phyloP scores from a whole-genome alignment of 495 filamentous ascomycete genomes.

The Talaromyces borbonicus region DNA sequence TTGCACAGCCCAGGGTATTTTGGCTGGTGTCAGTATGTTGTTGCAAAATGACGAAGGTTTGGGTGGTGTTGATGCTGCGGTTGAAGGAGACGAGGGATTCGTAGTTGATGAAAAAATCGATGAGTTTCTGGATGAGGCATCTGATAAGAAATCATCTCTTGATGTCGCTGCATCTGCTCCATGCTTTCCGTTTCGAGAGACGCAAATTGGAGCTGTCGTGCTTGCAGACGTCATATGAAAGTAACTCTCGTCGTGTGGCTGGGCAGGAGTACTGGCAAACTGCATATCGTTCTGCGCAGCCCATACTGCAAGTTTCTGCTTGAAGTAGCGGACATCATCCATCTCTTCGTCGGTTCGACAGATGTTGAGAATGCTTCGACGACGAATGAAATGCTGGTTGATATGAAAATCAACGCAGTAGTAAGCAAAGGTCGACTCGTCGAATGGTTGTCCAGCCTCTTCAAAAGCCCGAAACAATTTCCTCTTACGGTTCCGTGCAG shows the following conservation, averaged over 20 bases:
- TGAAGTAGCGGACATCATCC: conserved; percentile 18
- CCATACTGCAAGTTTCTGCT: conserved; percentile 11
- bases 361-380: conserved; percentile 15
- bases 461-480: background rate
- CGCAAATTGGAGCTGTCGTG: background rate
- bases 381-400: conserved; percentile 22
- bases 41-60: background rate
- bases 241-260: background rate
- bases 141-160: background rate
- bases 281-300: background rate
- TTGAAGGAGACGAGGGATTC: conserved; percentile 3
- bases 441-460: background rate
- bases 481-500: background rate
- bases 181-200: background rate
- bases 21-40: background rate
- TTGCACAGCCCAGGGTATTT: background rate
- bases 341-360: conserved; percentile 22
- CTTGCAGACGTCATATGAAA: background rate
- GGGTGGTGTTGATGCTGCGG: conserved; percentile 2
- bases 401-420: conserved; percentile 29
- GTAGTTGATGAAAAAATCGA: background rate
- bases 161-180: no score
- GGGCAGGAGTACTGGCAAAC: background rate
- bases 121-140: background rate
- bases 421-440: conserved; percentile 16